Conservation (phyloP, 768 basidiomycete species). For the Mycena floridula region DNA sequence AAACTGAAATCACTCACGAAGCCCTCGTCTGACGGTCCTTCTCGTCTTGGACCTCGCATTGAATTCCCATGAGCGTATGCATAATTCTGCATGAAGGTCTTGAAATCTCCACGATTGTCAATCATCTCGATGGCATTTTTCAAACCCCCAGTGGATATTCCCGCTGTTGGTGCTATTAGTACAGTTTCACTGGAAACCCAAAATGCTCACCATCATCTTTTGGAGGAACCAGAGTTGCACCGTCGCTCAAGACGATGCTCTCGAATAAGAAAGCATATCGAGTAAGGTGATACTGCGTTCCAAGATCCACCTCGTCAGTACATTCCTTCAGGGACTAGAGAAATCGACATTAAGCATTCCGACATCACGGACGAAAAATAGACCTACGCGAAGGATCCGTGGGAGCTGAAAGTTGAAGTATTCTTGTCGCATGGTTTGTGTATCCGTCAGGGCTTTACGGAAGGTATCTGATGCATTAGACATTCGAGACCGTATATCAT, state of each 20-base stretch:
- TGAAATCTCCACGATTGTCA: constrained; percentile 93
- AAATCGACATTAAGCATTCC: constrained; percentile 3
- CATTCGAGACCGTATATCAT: constrained; percentile 85
- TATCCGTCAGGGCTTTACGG: constrained; percentile 84
- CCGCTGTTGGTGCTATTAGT: background rate
- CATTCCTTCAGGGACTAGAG: constrained; percentile 85
- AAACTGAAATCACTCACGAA: constrained; percentile 59
- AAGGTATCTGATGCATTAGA: constrained; percentile 84
- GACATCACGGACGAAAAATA: background rate
- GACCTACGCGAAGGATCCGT: constrained; percentile 78
- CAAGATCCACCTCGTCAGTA: constrained; percentile 92
- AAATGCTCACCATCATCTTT: constrained; percentile 55
- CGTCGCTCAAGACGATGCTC: constrained; percentile 84
- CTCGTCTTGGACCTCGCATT: constrained; percentile 71
- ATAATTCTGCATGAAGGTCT: constrained; percentile 96
- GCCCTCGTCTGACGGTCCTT: constrained; percentile 87
- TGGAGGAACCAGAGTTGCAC: constrained; percentile 73
- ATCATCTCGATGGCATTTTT: constrained; percentile 87
- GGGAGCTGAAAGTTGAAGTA: constrained; percentile 98
- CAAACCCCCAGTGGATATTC: constrained; percentile 47
- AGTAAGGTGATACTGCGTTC: constrained; percentile 95
- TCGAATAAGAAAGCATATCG: constrained; percentile 95
- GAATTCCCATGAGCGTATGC: constrained; percentile 77
- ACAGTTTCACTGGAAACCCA: background rate
- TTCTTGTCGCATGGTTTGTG: constrained; percentile 88